Evolutionary conservation across 164 flowering plant species (phyloP), one percentile per base, ranked within the genome.

Genomic region (Dillenia suffruticosa): DNA sequence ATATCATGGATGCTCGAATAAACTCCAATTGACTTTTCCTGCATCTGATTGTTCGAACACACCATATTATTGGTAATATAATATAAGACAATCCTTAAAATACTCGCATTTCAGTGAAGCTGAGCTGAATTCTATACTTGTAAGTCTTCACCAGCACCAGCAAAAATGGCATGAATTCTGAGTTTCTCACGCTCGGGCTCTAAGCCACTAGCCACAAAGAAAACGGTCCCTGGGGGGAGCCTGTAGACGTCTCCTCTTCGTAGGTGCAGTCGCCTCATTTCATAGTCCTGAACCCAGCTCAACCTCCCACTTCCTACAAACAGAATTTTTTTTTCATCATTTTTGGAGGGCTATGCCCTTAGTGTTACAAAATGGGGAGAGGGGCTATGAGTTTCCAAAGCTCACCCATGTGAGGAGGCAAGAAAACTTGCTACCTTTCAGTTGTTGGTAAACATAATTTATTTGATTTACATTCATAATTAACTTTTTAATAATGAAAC

Each of bases 231-330:
- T 3, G 81, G 51, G 2, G 9, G 60, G 26, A 94, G 72, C 56
- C 83, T 81, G 51, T 70, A 86, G 0, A 89, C 62, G 65, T 89
- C 96, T 32, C 97, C 99, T 65, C 67, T 16, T 24, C 49, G 32
- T 19, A 87, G 24, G 15, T 67, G 45, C 16, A 76, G 51, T 8
- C 48, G 56, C 55, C 58, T 61, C 46, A 44, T 59, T 1, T 72
- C 65, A 8, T 74, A 75, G 0, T 75, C 84, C n/a, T 79, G 78
- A 13, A 59, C 47, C 89, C 89, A 88, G 24, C 63, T 77, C 72
- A 93, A 16, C 44, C 17, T 82, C 46, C 98, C 98, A 57, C 81
- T 83, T 24, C 98, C 98, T 90, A 63, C 58, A 76, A n/a, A 16
- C 46, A 58, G 16, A 51, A 1, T 19, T 19, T 19, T 1, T 19